Percentiles rank a stretch among this genome's conserved stretches.
Evolutionary conservation across 2,329 filamentous ascomycete species (phyloP).

Genomic region (Parafenestella ontariensis): DNA sequence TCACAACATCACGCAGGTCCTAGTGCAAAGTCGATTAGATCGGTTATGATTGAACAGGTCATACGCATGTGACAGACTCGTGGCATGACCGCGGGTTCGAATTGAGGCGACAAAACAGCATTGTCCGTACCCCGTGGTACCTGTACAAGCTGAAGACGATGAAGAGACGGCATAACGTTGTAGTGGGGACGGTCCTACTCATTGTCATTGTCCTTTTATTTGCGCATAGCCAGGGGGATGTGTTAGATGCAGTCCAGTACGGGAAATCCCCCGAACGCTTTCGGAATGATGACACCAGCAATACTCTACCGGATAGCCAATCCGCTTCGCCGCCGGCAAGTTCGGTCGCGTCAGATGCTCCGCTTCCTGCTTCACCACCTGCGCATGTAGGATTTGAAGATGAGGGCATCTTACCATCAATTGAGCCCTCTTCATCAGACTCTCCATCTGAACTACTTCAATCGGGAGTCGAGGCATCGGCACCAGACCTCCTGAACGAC

Average conservation of each 20-base stretch:
- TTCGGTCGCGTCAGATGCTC: not conserved
- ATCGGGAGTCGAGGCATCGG: not conserved
- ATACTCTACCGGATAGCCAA: not conserved
- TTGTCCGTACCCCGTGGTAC: not conserved
- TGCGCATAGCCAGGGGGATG: constrained; percentile 1
- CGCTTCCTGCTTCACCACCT: not conserved
- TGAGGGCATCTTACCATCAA: not conserved
- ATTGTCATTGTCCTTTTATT: constrained; percentile 9
- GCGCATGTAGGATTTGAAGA: not conserved
- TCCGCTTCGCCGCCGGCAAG: not conserved
- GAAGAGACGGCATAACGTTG: constrained; percentile 9
- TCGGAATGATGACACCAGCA: not conserved
- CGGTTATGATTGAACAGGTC: not conserved
- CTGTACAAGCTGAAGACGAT: not conserved
- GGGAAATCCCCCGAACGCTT: not conserved
- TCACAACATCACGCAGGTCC: not conserved
- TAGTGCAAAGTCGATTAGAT: not conserved
- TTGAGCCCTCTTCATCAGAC: not conserved
- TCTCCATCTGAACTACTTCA: not conserved
- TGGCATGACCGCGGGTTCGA: not conserved
- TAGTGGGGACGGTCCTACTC: constrained; percentile 8
- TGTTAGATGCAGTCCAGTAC: not conserved
- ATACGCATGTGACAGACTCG: not conserved
- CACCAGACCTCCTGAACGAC: not conserved
- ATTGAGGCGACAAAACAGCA: not conserved